A percentile compares a stretch with the other conserved stretches of the same genome.
These are phyloP conservation scores for Aspergillus pseudoviridinutans DNA, from an alignment of 2,329 filamentous ascomycete species.

Conservation along the genomic window DNA sequence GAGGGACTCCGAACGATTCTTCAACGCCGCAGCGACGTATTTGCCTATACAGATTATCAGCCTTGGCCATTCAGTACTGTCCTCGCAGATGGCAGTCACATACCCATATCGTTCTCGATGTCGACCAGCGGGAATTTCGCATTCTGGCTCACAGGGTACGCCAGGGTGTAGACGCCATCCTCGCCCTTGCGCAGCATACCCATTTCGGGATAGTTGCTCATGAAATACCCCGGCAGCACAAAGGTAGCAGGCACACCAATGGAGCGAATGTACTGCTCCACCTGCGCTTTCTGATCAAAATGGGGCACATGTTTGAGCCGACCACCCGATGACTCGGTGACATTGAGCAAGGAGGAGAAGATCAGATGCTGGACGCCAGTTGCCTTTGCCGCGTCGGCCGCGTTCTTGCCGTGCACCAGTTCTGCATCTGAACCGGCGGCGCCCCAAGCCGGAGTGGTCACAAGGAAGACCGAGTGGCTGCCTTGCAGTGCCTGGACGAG, in stretches of 20 bases:
- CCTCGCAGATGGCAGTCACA: background rate
- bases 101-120: conserved; percentile 23
- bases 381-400: conserved; percentile 36
- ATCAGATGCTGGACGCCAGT: conserved; percentile 37
- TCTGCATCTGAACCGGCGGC: conserved; percentile 17
- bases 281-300: conserved; percentile 41
- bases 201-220: conserved; percentile 34
- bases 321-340: conserved; percentile 29
- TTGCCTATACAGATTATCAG: background rate
- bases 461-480: conserved; percentile 47
- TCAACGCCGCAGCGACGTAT: conserved; percentile 30
- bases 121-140: conserved; percentile 44
- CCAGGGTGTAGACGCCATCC: conserved; percentile 24
- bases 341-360: conserved; percentile 35
- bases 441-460: conserved; percentile 42
- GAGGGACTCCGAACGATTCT: conserved; percentile 41
- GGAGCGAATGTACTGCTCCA: conserved; percentile 36
- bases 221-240: conserved; percentile 41
- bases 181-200: conserved; percentile 24
- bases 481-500: conserved; percentile 41
- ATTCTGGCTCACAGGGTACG: conserved; percentile 21
- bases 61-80: too few species aligned
- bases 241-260: conserved; percentile 37
- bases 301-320: conserved; percentile 31
- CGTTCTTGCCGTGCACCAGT: conserved; percentile 32